Evolutionary conservation across 164 flowering plant genomes (phyloP).

Genomic region (Tinospora cordifolia): DNA sequence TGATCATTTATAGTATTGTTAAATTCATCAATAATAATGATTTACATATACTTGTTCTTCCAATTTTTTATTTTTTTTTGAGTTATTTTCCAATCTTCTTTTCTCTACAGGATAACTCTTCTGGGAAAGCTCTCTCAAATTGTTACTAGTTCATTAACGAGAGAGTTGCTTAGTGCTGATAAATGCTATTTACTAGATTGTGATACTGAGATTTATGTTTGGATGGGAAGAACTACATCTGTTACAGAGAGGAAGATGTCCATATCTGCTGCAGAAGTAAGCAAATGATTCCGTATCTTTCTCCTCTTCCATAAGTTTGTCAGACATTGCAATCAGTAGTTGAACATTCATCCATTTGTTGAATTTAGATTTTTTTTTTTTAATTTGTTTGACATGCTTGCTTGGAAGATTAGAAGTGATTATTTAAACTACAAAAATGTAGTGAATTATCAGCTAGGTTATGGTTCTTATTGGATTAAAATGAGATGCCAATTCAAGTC

Average conservation of each 20-base stretch:
- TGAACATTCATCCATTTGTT: not conserved
- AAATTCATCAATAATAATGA: not conserved
- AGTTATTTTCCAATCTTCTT: not conserved
- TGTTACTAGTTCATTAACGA: conserved; percentile 27
- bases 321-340: not conserved
- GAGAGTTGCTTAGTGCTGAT: conserved; percentile 38
- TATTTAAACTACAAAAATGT: not conserved
- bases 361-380: not conserved
- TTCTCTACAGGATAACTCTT: conserved; percentile 33
- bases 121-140: conserved; percentile 31
- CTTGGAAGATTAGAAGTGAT: not conserved
- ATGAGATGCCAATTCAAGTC: too few species aligned
- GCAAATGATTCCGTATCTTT: not conserved
- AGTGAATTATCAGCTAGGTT: not conserved
- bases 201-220: conserved; percentile 47
- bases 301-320: not conserved
- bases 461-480: too few species aligned
- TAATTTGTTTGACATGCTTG: not conserved
- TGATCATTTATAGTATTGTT: not conserved
- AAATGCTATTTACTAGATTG: conserved; percentile 69
- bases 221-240: conserved; percentile 64
- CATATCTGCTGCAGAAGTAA: conserved; percentile 48
- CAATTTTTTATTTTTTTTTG: not conserved
- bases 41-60: not conserved
- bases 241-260: conserved; percentile 49